Evolutionary conservation across 2,329 filamentous ascomycete species (phyloP).

Genomic region (Botryosphaeria dothidea): DNA sequence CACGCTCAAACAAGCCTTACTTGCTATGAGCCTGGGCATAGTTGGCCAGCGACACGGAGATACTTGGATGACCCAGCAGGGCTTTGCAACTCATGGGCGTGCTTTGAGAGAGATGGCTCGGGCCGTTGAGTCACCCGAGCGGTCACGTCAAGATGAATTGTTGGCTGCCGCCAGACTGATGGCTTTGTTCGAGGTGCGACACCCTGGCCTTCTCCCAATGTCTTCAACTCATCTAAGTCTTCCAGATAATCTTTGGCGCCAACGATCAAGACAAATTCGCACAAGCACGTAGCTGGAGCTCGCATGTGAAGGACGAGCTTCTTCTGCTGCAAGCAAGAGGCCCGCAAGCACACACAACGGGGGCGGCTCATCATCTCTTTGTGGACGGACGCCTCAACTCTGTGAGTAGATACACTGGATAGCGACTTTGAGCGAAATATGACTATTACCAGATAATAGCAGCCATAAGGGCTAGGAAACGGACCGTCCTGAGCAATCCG

Average conservation of each 20-base stretch:
- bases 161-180: conserved; percentile 27
- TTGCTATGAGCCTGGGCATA: conserved; percentile 29
- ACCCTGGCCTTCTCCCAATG: not conserved
- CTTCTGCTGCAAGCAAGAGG: conserved; percentile 27
- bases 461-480: conserved; percentile 38
- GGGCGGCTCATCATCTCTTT: conserved; percentile 27
- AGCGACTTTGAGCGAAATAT: not conserved
- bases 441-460: conserved; percentile 23
- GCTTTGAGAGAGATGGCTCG: conserved; percentile 28
- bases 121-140: conserved; percentile 25
- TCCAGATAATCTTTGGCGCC: conserved; percentile 27
- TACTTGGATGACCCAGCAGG: conserved; percentile 24
- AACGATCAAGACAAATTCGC: conserved; percentile 21
- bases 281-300: conserved; percentile 32
- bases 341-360: conserved; percentile 24
- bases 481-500: conserved; percentile 31
- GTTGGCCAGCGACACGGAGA: conserved; percentile 27
- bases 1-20: conserved; percentile 27
- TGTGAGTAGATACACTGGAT: not conserved
- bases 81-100: conserved; percentile 29
- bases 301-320: conserved; percentile 31
- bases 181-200: conserved; percentile 26
- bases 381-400: conserved; percentile 24
- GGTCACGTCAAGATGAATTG: conserved; percentile 27
- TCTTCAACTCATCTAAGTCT: too few species aligned